Base-by-base conservation (phyloP, 2,329 filamentous ascomycete genomes). In the Cercospora citrullina region DNA sequence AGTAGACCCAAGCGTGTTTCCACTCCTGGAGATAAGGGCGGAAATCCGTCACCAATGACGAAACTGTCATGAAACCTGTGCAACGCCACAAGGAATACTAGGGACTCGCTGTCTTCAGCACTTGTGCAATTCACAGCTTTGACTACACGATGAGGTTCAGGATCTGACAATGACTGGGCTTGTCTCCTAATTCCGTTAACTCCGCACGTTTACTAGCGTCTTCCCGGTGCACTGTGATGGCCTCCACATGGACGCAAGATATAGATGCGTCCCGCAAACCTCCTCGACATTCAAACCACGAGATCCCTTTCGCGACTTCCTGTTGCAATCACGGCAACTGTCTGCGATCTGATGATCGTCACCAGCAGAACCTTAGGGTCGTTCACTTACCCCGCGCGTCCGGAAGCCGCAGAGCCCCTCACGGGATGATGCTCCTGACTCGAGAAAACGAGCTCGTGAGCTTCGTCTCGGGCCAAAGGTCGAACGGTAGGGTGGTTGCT, bases 391-490 rank as follows among this genome's bases (percentile, higher is more conserved):
- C 55, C 55, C 55, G 55, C 55, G 30, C 48, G 48, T 53, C 55
- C 55, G 30, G 55, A 31, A 59, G 28, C 31, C 55, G 31, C 55
- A 31, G 36, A 55, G 30, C 63, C 63, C 55, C 64, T 63, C 59
- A 53, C 51, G 36, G 58, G 57, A 65, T 61, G 60, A 58, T 59
- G 66, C 62, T 63, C 28, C 66, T 68, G 36, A 64, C 59, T 65
- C 65, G 45, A 62, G 48, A 53, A 53, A 48, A 21, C 39, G 28
- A 64, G 42, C 62, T 64, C 59, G 31, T 59, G 62, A 65, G 66
- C 65, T 67, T 58, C 31, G 53, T 63, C 53, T 65, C 63, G 63
- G 66, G 48, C 63, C 59, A 65, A 65, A 45, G 58, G 62, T 68
- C 30, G 48, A 60, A 42, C 39, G 51, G 26, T 33, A 63, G 58